Base-by-base conservation (phyloP, 371 early-diverging fungal genomes). In the Zychaea mexicana region DNA sequence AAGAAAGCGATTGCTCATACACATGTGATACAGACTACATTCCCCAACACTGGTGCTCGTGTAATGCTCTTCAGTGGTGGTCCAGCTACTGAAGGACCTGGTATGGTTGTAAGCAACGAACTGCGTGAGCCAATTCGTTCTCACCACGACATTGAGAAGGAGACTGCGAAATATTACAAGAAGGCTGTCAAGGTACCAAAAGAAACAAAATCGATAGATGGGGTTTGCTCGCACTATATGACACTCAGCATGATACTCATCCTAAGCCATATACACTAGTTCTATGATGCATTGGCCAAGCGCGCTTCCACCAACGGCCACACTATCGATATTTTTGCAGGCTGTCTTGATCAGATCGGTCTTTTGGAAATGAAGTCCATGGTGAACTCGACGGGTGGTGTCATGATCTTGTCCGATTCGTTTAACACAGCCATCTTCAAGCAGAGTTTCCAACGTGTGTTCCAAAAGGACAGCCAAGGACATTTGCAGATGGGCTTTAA, bases 51-150 rank as follows among this genome's bases (percentile, higher is more conserved):
- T 4, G 97, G 98, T 21, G 96, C 95, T 8, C 91, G 99, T 57
- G 90, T 98, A 70, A 93, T 99, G 89, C 70, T 99, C 30, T 99
- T 99, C 84, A 84, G 91, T 56, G 99, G 99, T 64, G 99, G 99
- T 28, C 94, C 99, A 28, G 93, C 94, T 45, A 99, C 99, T 0
- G 96, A 94, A 70, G 99, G 99, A 2, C 99, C 99, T 47, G 99
- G 99, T 52, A 87, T 92, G 80, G 93, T 99, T 47, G 96, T 98
- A 0, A 90, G 96, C 17, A 81, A 87, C 19, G 98, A 97, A 71
- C 88, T 99, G 59, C 90, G 92, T 73, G 98, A 99, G 70, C 89
- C 94, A 15, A 93, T 99, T 55, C 89, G 99, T 62, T 95, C 96
- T n/a, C 97, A 96, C 74, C 94, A 96, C 73, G 97, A 99, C 63